Evolutionary conservation across 2,329 filamentous ascomycete species (phyloP), one percentile per base, ranked within the genome.

Genomic region (Neoarthrinium moseri): DNA sequence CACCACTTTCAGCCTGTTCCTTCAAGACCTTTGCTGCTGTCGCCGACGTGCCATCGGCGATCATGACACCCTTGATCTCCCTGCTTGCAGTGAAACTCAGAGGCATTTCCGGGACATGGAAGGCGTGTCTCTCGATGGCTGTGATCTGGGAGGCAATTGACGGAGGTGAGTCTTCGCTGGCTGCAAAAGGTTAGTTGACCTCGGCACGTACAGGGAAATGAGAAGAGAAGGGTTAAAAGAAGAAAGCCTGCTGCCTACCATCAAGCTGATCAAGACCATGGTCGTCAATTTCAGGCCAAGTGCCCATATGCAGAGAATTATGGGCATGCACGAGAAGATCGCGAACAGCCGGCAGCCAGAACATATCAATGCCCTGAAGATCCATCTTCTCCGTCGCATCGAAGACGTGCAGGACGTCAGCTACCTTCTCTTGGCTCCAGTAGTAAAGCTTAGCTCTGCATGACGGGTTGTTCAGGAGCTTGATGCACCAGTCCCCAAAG

Each of bases 321-420:
- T 51, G 44, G 1, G 50, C 42, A 4, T 38, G 47, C 26, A 30
- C 34, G 15, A 62, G 27, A 12, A 56, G 47, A 3, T 11, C 17
- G 7, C 55, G 48, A 24, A 61, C 47, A 3, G 43, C 23, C 4
- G 45, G 15, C 4, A 51, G 21, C 15, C 56, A 54, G 21, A 46
- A 53, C 1, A 20, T 12, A 6, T 55, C 49, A 4, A 58, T 46
- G 13, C 40, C 46, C 2, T 45, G 24, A 5, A 59, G 43, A 3
- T 38, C 37, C 6, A 35, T 36, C 11, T 59, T 27, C 13, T 60
- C 51, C 3, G 36, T 23, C 5, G 33, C 7, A 1, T 47, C 30
- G 13, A 61, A 56, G 13, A 52, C 45, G 1, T 37, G 29, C 17
- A 60, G 21, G 41, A 60, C 41, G 35, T 58, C 50, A 2, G 15